Percentiles rank a stretch among this genome's conserved stretches.
Conservation (phyloP, 192 early-diverging fungal genomes). For the Coemansia sp. region DNA sequence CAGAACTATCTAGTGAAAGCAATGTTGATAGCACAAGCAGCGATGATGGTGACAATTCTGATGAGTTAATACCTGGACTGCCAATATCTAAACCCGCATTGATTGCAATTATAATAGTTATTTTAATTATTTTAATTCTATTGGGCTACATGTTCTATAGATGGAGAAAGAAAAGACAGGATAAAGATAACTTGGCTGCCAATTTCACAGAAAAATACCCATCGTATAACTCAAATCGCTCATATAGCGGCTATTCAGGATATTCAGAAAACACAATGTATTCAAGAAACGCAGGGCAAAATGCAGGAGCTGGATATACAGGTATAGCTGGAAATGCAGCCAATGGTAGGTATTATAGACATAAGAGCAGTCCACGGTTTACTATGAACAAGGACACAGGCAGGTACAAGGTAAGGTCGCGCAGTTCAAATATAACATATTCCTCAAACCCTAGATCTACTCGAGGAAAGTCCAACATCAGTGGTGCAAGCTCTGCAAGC, state of each 20-base stretch:
- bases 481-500: neutral
- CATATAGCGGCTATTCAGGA: slow-evolving; percentile 3
- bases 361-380: neutral
- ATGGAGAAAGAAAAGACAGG: slow-evolving; percentile 1
- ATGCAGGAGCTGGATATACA: neutral
- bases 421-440: neutral
- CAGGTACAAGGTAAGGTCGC: neutral
- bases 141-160: neutral
- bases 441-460: neutral
- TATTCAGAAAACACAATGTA: neutral
- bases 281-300: too few species aligned
- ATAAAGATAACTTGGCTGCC: neutral
- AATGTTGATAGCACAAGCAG: too few species aligned
- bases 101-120: neutral
- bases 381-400: neutral
- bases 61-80: neutral
- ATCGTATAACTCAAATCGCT: neutral
- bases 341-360: neutral
- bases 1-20: too few species aligned
- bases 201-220: neutral
- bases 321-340: neutral
- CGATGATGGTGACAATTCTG: neutral
- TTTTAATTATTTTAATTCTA: neutral
- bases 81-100: neutral
- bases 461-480: neutral